A percentile compares a stretch with the other conserved stretches of the same genome.
These are phyloP conservation scores for Crassisporium funariophilum DNA, from an alignment of 768 basidiomycete species.

Conservation along the genomic window DNA sequence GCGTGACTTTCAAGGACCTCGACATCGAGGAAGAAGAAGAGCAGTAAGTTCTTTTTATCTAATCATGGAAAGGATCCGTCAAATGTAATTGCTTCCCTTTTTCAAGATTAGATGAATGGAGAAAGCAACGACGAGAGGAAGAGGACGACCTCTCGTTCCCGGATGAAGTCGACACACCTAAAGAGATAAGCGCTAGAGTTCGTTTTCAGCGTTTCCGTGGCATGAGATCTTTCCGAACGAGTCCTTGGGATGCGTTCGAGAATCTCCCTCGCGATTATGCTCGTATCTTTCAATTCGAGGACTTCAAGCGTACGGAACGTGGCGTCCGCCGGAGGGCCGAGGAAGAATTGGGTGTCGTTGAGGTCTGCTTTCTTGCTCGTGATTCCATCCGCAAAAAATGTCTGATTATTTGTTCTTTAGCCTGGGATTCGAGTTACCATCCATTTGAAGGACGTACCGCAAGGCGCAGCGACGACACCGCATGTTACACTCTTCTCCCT, in stretches of 20 bases:
- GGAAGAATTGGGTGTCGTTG: slow-evolving; percentile 57
- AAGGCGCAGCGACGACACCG: slow-evolving; percentile 46
- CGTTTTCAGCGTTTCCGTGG: slow-evolving; percentile 94
- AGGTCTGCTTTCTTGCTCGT: slow-evolving; percentile 48
- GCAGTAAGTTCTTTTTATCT: slow-evolving; percentile 58
- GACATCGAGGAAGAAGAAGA: slow-evolving; percentile 82
- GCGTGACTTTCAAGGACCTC: slow-evolving; percentile 71
- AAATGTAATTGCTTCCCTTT: slow-evolving; percentile 5
- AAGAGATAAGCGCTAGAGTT: slow-evolving; percentile 72
- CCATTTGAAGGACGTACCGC: slow-evolving; percentile 74
- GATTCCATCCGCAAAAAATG: background rate
- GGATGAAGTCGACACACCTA: slow-evolving; percentile 94
- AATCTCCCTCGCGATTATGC: slow-evolving; percentile 94
- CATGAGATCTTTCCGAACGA: slow-evolving; percentile 89
- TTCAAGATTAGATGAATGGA: slow-evolving; percentile 67
- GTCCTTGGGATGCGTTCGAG: slow-evolving; percentile 97
- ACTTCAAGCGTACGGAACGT: slow-evolving; percentile 85
- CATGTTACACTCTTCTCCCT: slow-evolving; percentile 79
- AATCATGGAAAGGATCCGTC: slow-evolving; percentile 1
- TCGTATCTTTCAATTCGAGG: slow-evolving; percentile 95
- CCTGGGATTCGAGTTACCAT: slow-evolving; percentile 82
- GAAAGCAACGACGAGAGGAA: slow-evolving; percentile 70
- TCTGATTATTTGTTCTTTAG: slow-evolving; percentile 39
- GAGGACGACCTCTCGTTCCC: slow-evolving; percentile 87
- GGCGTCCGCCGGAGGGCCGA: slow-evolving; percentile 67